Percentiles rank a stretch among this genome's conserved stretches.
Evolutionary conservation across 2,329 filamentous ascomycete genomes (phyloP).

Genomic region (Dothiorella sarmentorum): DNA sequence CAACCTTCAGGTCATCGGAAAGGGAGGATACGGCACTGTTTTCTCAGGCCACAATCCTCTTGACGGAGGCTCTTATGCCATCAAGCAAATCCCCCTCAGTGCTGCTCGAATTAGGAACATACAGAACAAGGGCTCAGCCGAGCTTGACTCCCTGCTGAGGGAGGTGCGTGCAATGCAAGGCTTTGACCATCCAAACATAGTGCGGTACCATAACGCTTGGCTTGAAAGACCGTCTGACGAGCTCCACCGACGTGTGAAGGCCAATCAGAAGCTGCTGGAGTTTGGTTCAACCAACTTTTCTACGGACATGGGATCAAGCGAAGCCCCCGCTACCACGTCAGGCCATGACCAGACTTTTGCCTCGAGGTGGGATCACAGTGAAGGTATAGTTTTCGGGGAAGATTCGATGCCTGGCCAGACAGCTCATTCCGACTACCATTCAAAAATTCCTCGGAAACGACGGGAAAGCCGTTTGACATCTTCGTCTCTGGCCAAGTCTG

Average conservation of each 20-base stretch:
- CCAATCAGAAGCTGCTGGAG: neutral
- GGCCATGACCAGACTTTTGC: neutral
- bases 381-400: conserved; percentile 23
- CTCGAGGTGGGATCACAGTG: conserved; percentile 7
- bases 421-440: neutral
- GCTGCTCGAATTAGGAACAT: conserved; percentile 50
- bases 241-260: neutral
- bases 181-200: conserved; percentile 63
- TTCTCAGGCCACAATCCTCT: conserved; percentile 60
- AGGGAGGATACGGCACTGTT: conserved; percentile 63
- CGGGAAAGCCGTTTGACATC: conserved; percentile 25
- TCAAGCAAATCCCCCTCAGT: conserved; percentile 63
- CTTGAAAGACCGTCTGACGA: conserved; percentile 43
- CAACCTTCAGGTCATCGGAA: conserved; percentile 54
- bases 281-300: neutral
- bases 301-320: neutral
- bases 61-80: conserved; percentile 60
- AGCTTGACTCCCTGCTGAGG: conserved; percentile 55
- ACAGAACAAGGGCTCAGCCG: conserved; percentile 49
- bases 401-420: conserved; percentile 21
- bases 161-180: conserved; percentile 61
- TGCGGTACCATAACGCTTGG: conserved; percentile 65
- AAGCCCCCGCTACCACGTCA: neutral
- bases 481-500: conserved; percentile 1
- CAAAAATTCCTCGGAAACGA: conserved; percentile 33